Base-by-base conservation (phyloP, 2,329 filamentous ascomycete genomes). In the Ploettnerulaceae sp. region DNA sequence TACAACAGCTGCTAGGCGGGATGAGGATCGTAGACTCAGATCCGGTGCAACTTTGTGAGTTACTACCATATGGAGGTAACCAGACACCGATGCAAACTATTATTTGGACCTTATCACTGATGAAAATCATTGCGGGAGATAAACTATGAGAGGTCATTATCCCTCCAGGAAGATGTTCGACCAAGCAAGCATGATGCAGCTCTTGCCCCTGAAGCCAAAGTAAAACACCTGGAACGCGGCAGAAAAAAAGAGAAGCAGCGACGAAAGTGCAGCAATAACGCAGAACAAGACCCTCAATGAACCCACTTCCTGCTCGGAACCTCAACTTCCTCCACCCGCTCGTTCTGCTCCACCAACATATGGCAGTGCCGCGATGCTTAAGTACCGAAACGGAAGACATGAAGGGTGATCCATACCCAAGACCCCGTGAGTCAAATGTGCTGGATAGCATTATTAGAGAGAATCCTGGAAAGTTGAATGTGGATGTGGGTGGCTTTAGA, bases 341-440 rank as follows among this genome's bases (percentile, higher is more conserved):
- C 35, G 11, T 35, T 7, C 17, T 34, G 21, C 21, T 26, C 17
- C 24, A 26, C 25, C 33, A 4, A 8, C 6, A 1, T 5, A 17
- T 7, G n/a, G n/a, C 18, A 43, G 28, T 50, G 39, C 45, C 49
- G 33, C 18, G 35, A 43, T 45, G 41, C 40, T 39, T 31, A 43
- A 20, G 28, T 45, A 39, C 49, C 26, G 33, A 46, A 46, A 39
- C 11, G 37, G 37, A 45, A 37, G 32, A 21, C 37, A 21, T 11
- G 24, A 39, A 45, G 37, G 26, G 17, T 8, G 24, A 21, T 18
- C 36, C 36, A 39, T 20, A 26, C 17, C 9, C 3, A 11, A 28
- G 14, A n/a, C 15, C 4, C 11, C 15, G 25, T 24, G 21, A 32
- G 31, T 22, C 44, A 21, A 40, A 37, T 40, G 36, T 29, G 44